These are phyloP conservation scores for Bipolaris victoriae DNA, from an alignment of 2,329 filamentous ascomycete species.

Conservation along the genomic window DNA sequence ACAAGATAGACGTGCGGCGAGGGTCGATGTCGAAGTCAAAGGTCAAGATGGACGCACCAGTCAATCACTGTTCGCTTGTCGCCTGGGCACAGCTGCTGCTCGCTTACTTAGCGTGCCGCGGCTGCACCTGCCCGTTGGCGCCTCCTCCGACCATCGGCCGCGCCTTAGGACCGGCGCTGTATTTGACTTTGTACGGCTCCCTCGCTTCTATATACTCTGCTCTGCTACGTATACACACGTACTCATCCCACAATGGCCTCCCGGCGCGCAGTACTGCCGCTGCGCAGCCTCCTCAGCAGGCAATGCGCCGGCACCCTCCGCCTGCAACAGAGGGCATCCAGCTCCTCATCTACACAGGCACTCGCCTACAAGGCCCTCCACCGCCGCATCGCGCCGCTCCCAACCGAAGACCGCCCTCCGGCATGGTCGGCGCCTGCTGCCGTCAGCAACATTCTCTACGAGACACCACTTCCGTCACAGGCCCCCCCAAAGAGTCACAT, in stretches of 20 bases:
- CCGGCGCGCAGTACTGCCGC: conserved; percentile 50
- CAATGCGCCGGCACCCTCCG: conserved; percentile 36
- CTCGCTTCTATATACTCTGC: not conserved
- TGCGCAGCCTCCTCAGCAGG: conserved; percentile 41
- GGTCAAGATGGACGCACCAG: conserved; percentile 1
- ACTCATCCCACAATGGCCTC: conserved; percentile 50
- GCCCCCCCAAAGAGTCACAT: conserved; percentile 91
- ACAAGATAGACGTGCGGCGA: not conserved
- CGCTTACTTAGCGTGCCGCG: conserved; percentile 16
- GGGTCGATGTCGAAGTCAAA: conserved; percentile 2
- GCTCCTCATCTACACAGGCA: conserved; percentile 80
- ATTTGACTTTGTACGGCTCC: conserved; percentile 19
- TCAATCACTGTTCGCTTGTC: conserved; percentile 4
- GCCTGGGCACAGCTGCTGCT: conserved; percentile 8
- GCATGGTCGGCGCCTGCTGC: conserved; percentile 90
- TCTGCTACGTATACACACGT: too few species aligned
- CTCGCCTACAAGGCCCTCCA: conserved; percentile 97
- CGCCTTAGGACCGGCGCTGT: not conserved
- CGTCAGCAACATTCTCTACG: conserved; percentile 98
- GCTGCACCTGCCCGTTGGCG: conserved; percentile 10
- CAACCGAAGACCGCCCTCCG: conserved; percentile 73
- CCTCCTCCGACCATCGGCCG: conserved; percentile 16
- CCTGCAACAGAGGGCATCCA: conserved; percentile 48
- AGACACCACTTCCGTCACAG: conserved; percentile 84
- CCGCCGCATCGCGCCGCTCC: conserved; percentile 84